Evolutionary conservation across 140 eudicot genomes (phyloP).

Genomic region (Oenanthe javanica): DNA sequence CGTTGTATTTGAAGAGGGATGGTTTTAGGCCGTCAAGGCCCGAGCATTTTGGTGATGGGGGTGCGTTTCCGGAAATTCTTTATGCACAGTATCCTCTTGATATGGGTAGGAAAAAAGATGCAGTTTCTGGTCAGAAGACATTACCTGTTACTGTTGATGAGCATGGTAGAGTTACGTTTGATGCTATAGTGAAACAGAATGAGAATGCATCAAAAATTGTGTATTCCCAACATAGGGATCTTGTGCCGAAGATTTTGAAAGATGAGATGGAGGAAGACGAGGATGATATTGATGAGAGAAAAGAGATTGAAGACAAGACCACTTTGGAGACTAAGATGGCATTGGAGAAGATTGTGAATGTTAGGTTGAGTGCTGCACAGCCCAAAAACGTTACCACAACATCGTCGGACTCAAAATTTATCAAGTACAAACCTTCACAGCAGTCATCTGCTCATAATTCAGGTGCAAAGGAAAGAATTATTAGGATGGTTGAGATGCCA

Average conservation of each 20-base stretch:
- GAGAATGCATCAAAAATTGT: conserved; percentile 79
- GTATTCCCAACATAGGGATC: conserved; percentile 64
- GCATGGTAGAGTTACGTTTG: conserved; percentile 68
- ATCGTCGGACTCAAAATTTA: conserved; percentile 56
- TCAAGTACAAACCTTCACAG: conserved; percentile 84
- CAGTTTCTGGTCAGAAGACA: conserved; percentile 56
- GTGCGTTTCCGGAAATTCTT: conserved; percentile 82
- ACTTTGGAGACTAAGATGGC: conserved; percentile 69
- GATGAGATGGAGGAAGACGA: conserved; percentile 51
- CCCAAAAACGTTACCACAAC: conserved; percentile 72
- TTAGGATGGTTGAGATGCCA: conserved; percentile 89
- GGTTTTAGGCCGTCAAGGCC: conserved; percentile 65
- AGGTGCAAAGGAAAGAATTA: conserved; percentile 81
- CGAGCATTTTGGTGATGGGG: conserved; percentile 90
- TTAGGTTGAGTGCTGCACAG: conserved; percentile 87
- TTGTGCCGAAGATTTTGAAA: conserved; percentile 64
- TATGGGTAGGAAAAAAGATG: conserved; percentile 62
- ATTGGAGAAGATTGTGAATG: conserved; percentile 80
- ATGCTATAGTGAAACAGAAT: conserved; percentile 81
- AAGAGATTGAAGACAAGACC: conserved; percentile 65
- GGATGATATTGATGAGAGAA: conserved; percentile 51
- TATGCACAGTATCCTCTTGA: conserved; percentile 84
- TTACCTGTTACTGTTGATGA: conserved; percentile 80
- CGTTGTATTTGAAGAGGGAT: conserved; percentile 47
- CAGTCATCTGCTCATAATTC: conserved; percentile 88